Conservation (phyloP, 805 yeast genomes). For the Kluyveromyces dobzhanskii region DNA sequence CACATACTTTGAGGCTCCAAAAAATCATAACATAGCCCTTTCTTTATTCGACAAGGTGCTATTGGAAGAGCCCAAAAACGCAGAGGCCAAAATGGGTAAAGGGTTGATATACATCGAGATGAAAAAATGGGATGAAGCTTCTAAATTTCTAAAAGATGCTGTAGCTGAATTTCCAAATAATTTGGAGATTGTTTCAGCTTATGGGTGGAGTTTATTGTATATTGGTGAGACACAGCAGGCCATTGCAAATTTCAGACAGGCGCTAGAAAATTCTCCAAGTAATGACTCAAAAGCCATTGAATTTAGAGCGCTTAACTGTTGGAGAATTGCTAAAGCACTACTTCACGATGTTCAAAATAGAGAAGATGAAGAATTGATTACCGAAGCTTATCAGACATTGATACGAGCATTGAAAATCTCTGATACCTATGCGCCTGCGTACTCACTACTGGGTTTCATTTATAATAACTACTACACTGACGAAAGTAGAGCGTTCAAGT, state of each 20-base stretch:
- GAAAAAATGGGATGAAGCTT: slow-evolving; percentile 49
- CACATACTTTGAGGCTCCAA: slow-evolving; percentile 85
- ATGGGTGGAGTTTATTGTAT: slow-evolving; percentile 70
- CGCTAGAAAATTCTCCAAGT: slow-evolving; percentile 35
- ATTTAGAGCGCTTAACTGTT: slow-evolving; percentile 48
- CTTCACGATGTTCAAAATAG: slow-evolving; percentile 29
- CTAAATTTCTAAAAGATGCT: slow-evolving; percentile 42
- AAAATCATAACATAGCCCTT: slow-evolving; percentile 68
- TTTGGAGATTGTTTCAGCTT: slow-evolving; percentile 53
- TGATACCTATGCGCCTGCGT: slow-evolving; percentile 67
- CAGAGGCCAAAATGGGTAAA: slow-evolving; percentile 69
- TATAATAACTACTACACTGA: slow-evolving; percentile 55
- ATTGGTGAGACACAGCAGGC: slow-evolving; percentile 43
- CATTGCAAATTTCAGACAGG: slow-evolving; percentile 24
- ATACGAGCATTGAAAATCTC: slow-evolving; percentile 55
- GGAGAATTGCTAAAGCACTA: slow-evolving; percentile 69
- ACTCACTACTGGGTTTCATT: slow-evolving; percentile 71
- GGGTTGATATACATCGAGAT: slow-evolving; percentile 69
- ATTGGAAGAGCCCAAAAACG: slow-evolving; percentile 35
- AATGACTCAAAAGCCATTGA: slow-evolving; percentile 46
- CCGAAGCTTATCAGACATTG: slow-evolving; percentile 48
- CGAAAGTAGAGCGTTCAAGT: slow-evolving; percentile 63
- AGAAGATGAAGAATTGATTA: slow-evolving; percentile 23
- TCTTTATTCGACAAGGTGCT: slow-evolving; percentile 61
- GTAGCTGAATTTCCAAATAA: slow-evolving; percentile 42